Base-by-base conservation (phyloP, 2,329 filamentous ascomycete genomes). In the Simplicillium sp. region DNA sequence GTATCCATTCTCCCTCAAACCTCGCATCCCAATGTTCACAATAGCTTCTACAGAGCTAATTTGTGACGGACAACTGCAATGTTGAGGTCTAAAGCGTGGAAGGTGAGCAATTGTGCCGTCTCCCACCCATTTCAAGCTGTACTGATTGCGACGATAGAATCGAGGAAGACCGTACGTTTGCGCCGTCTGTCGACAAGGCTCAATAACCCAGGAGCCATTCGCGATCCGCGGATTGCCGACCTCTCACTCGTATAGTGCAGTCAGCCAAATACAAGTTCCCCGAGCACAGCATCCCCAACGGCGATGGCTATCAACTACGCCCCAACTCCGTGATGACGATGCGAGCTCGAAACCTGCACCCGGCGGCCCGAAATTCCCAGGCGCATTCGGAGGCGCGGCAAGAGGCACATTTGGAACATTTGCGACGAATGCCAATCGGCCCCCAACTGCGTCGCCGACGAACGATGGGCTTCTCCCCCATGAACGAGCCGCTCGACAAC, bases 51-150 rank as follows among this genome's bases (percentile, higher is more conserved):
- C 15, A 33, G 36, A 35, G 31, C 20, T 29, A 31, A 31, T 39
- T 39, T 39, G 37, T 44, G 42, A 45, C 48, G 51, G 31, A 15
- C 31, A 13, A 33, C 13, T 15, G 58, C 49, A 47, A 70, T 70
- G 67, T 62, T 70, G 45, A 65, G 64, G 57, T 58, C 59, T 49
- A 59, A 59, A 46, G 45, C 57, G 50, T 62, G 58, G 52, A 60
- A 61, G 59, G 67, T 67, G 47, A 44, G 56, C 44, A 7, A 33
- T 18, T 14, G 35, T 7, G 4, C 31, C 12, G 14, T 37, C 34
- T 38, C 3, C 16, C 11, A 20, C n/a, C 29, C 40, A 35, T 12
- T 20, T 25, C 17, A 13, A 33, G 31, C 20, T 25, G 9, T 25
- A 25, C 20, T 25, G 20, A 25, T 25, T 25, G 20, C 20, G 20